Evolutionary conservation across 805 yeast species (phyloP).

Genomic region (Naumovozyma castellii): DNA sequence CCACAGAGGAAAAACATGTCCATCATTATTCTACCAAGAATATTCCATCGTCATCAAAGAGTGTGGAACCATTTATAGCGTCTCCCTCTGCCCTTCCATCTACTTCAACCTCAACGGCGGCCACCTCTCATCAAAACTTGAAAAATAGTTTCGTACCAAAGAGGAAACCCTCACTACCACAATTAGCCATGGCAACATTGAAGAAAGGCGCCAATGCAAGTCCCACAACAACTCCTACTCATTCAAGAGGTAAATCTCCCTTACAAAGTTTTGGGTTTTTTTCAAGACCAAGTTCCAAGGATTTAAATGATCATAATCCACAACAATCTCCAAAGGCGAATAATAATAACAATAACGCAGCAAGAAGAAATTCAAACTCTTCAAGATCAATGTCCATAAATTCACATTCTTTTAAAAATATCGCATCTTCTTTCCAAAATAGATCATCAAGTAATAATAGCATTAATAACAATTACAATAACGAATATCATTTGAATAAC

Average conservation of each 20-base stretch:
- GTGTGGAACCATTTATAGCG: neutral
- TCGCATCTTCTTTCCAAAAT: conserved; percentile 28
- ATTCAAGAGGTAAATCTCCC: conserved; percentile 22
- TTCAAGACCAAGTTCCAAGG: conserved; percentile 24
- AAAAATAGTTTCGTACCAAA: conserved; percentile 15
- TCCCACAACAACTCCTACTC: conserved; percentile 13
- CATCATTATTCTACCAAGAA: neutral
- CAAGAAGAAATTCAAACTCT: neutral
- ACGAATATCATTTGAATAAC: neutral
- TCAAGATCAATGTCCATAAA: conserved; percentile 31
- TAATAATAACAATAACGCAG: neutral
- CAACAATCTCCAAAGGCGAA: conserved; percentile 4
- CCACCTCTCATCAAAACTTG: conserved; percentile 5
- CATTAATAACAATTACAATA: neutral
- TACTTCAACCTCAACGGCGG: neutral
- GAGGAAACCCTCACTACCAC: conserved; percentile 26
- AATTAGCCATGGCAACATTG: conserved; percentile 19
- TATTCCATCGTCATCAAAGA: too few species aligned
- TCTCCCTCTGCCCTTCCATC: too few species aligned
- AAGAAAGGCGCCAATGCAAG: conserved; percentile 21
- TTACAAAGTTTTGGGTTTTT: conserved; percentile 27
- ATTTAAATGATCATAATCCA: conserved; percentile 6
- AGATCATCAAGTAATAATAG: conserved; percentile 33
- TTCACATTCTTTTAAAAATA: conserved; percentile 26
- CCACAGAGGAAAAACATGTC: neutral